Base-by-base conservation (phyloP, 148 eudicot species). In the Vaccinium darrowii region DNA sequence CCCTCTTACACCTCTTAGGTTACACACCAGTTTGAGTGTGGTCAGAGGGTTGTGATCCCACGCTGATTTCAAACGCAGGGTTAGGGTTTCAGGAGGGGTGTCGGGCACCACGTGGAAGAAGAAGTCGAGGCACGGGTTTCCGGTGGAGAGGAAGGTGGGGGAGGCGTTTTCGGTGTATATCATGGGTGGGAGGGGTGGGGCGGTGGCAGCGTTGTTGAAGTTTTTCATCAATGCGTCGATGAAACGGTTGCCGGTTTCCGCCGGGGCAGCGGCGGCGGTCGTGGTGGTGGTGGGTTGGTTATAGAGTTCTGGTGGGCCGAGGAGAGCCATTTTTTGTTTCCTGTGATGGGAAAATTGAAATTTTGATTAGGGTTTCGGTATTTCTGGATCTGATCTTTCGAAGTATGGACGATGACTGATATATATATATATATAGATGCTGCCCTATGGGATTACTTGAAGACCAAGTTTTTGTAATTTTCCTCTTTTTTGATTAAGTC, bases 281-380 rank as follows among this genome's bases (percentile, higher is more conserved):
- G 84, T 5, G 58, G 47, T 75, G 33, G 78, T 27, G 16, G 84
- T 39, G 4, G 78, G 77, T 10, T n/a, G 21, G 18, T 7, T 8
- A 77, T 50, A n/a, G 84, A 50, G 5, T 52, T 65, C 84, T 21
- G 84, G 84, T 82, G 84, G 84, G 79, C 84, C 84, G 9, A 82
- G 51, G 67, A 82, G 84, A 12, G 69, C 69, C 69, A 62, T 62
- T 21, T 62, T 58, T 54, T 62, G 36, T 62, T 5, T 39, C 43
- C 43, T n/a, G 69, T 8, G 69, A 62, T n/a, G 25, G 69, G 69
- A 21, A 7, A 57, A 13, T 15, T 16, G 43, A 39, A 39, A 39
- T 39, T 39, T 3, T 5, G 43, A 39, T 39, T 39, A 39, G 43
- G 43, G 43, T 39, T 39, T 39, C 5, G 43, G 43, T 39, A 39